Evolutionary conservation across 2,329 filamentous ascomycete species (phyloP).

Genomic region (Blastomyces silverae): DNA sequence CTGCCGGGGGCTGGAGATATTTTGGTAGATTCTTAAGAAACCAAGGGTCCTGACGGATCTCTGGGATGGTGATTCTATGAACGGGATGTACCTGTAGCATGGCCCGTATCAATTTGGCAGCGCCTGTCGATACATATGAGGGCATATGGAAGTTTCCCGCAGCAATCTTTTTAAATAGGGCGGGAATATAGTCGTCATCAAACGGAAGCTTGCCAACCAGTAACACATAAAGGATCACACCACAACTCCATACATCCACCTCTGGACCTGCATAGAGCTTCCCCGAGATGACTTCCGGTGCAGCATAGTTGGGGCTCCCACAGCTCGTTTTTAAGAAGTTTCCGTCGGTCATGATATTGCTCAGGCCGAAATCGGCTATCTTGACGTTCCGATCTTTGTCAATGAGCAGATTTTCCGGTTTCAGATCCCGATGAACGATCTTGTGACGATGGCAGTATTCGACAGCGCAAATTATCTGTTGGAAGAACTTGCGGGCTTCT

Average conservation of each 20-base stretch:
- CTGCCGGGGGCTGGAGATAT: slow-evolving; percentile 78
- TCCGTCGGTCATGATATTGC: slow-evolving; percentile 99
- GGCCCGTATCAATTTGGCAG: slow-evolving; percentile 66
- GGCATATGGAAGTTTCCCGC: slow-evolving; percentile 90
- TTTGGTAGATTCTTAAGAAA: slow-evolving; percentile 79
- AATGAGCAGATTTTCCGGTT: slow-evolving; percentile 91
- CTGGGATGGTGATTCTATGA: slow-evolving; percentile 84
- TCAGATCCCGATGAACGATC: slow-evolving; percentile 95
- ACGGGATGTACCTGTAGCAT: slow-evolving; percentile 96
- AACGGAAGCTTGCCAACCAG: slow-evolving; percentile 72
- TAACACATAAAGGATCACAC: slow-evolving; percentile 60
- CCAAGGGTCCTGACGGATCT: slow-evolving; percentile 91
- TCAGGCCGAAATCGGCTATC: slow-evolving; percentile 96
- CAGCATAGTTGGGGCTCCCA: slow-evolving; percentile 95
- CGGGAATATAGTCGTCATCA: slow-evolving; percentile 97
- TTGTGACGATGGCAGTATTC: slow-evolving; percentile 99
- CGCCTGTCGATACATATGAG: slow-evolving; percentile 80
- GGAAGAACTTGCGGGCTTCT: slow-evolving; percentile 95
- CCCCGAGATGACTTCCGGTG: slow-evolving; percentile 93
- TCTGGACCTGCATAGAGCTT: slow-evolving; percentile 97
- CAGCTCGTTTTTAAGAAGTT: slow-evolving; percentile 99
- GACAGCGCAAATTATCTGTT: slow-evolving; percentile 97
- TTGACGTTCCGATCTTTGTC: slow-evolving; percentile 97
- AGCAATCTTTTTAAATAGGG: slow-evolving; percentile 95
- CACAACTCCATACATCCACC: slow-evolving; percentile 77